A percentile compares a stretch with the other conserved stretches of the same genome.
Conservation (phyloP, 441 rosid genomes). For the Sinapis alba region DNA sequence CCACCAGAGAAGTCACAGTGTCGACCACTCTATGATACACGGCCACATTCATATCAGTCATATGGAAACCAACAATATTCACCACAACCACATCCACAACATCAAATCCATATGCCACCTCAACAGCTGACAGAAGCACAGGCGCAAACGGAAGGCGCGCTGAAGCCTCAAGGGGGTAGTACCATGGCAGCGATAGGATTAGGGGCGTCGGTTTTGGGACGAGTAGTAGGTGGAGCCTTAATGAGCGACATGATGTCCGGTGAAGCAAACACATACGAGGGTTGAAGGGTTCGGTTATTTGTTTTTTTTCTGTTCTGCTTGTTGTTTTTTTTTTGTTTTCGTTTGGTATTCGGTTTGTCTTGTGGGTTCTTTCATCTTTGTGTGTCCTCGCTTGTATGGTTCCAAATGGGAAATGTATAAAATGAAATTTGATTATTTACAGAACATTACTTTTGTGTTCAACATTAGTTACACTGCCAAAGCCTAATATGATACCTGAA, state of each 20-base stretch:
- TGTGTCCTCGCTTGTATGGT: neutral
- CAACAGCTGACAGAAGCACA: neutral
- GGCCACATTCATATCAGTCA: neutral
- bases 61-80: slow-evolving; percentile 7
- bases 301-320: neutral
- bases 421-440: neutral
- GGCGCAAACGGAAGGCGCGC: neutral
- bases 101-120: neutral
- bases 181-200: neutral
- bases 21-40: neutral
- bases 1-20: neutral
- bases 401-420: neutral
- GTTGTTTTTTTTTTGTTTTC: neutral
- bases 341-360: neutral
- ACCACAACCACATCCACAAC: too few species aligned
- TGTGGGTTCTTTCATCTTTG: neutral
- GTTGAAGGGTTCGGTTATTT: neutral
- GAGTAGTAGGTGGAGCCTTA: slow-evolving; percentile 18
- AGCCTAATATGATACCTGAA: neutral
- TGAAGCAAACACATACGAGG: neutral
- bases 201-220: slow-evolving; percentile 8
- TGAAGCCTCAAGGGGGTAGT: slow-evolving; percentile 12
- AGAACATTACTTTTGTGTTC: neutral
- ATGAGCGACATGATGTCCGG: neutral
- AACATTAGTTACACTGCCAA: neutral